Evolutionary conservation across 495 filamentous ascomycete genomes (phyloP), one percentile per base, ranked within the genome.

Genomic region (Penicillium verhagenii): DNA sequence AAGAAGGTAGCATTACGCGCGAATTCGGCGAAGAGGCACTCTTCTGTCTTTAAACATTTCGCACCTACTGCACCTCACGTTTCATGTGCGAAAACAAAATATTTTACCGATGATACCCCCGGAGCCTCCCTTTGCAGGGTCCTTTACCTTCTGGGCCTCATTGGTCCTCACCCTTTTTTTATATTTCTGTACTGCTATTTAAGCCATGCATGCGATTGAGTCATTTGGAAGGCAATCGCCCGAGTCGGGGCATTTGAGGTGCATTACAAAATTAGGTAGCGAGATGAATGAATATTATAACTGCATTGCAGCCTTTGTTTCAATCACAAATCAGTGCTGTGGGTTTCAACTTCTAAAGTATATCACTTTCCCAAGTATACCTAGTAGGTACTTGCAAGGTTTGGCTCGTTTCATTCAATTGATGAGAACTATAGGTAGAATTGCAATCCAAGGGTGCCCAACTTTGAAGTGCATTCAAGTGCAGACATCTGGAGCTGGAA

Each of bases 11-110:
- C 40, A 72, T 89, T 4, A 64, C 65, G 23, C 76, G 70, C 47
- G 75, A 80, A 42, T 87, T 88, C 65, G 86, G 86, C 11, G 82
- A 86, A 53, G 77, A 86, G 47, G 80, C 81, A 4, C 61, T 89
- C 48, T 69, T 85, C 52, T 86, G 83, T 60, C 67, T 89, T 21
- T 35, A 38, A 25, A 20, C 42, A 10, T 8, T 20, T 21, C 19
- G 14, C 18, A 39, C 5, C 1, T 23, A 21, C 21, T 43, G 39
- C n/a, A n/a, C n/a, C 18, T 19, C 33, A 35, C 14, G 10, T 35
- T 35, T 43, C 39, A 43, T 43, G 33, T 35, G 33, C 33, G 29
- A 31, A 16, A 43, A n/a, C n/a, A 43, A 43, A 43, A 43, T 24
- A 28, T 16, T 25, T 16, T 21, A 16, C 25, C 35, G 56, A 57